Conservation (phyloP, 768 basidiomycete species). For the Sporobolomyces phaffii region DNA sequence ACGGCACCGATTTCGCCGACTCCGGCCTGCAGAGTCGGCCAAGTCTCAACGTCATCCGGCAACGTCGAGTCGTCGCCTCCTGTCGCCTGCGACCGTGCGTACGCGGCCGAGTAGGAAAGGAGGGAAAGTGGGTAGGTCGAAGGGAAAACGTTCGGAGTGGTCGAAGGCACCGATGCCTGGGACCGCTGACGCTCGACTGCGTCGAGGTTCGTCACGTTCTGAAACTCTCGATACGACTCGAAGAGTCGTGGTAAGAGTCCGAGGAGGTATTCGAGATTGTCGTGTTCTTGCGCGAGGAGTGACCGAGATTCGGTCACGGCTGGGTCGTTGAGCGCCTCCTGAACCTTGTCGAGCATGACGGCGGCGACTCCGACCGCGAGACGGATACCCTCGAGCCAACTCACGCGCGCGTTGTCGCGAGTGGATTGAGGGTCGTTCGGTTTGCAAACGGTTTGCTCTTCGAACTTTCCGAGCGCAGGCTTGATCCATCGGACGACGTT, state of each 20-base stretch:
- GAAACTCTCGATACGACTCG: conserved; percentile 80
- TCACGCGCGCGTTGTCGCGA: conserved; percentile 68
- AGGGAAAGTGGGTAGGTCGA: conserved; percentile 90
- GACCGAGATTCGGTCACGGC: conserved; percentile 58
- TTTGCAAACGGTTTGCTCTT: conserved; percentile 62
- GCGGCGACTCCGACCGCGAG: conserved; percentile 82
- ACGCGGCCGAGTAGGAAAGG: conserved; percentile 51
- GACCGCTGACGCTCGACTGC: conserved; percentile 66
- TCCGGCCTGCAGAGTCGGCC: conserved; percentile 61
- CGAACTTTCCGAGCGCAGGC: conserved; percentile 85
- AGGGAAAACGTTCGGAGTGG: conserved; percentile 76
- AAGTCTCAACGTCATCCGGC: conserved; percentile 49
- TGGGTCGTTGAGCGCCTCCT: conserved; percentile 68
- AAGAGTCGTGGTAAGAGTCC: conserved; percentile 75
- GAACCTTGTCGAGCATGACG: conserved; percentile 82
- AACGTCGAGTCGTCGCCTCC: conserved; percentile 19
- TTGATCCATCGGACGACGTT: conserved; percentile 89
- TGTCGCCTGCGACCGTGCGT: background rate
- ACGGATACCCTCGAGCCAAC: conserved; percentile 85
- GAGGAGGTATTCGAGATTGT: conserved; percentile 80
- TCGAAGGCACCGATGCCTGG: conserved; percentile 55
- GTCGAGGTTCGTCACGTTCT: conserved; percentile 59
- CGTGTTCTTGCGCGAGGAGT: conserved; percentile 70
- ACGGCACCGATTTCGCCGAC: conserved; percentile 80
- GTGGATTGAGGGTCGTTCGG: conserved; percentile 61